These are phyloP conservation scores for Diplocarpon mali DNA, from an alignment of 2,329 filamentous ascomycete genomes.

Conservation along the genomic window DNA sequence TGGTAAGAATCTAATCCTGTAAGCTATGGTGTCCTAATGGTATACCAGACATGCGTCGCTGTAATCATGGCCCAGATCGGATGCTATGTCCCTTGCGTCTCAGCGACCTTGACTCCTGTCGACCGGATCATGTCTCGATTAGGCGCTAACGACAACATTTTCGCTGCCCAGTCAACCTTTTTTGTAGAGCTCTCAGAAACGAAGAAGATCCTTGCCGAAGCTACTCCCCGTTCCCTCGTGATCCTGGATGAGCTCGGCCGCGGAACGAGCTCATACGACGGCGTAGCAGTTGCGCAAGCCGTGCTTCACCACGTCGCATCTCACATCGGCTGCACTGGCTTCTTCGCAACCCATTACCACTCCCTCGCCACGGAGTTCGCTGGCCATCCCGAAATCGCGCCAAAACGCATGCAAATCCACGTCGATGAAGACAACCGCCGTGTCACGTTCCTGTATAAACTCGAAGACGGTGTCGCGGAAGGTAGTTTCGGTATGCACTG, in stretches of 20 bases:
- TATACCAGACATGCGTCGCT: constrained; percentile 70
- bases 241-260: constrained; percentile 95
- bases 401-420: constrained; percentile 87
- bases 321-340: constrained; percentile 86
- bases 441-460: constrained; percentile 94
- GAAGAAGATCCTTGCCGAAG: constrained; percentile 93
- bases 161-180: constrained; percentile 94
- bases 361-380: constrained; percentile 86
- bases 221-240: constrained; percentile 84
- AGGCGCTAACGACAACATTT: constrained; percentile 97
- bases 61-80: constrained; percentile 97
- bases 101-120: constrained; percentile 75
- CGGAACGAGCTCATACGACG: constrained; percentile 90
- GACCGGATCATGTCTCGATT: constrained; percentile 98
- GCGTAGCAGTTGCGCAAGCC: constrained; percentile 90
- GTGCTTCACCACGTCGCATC: constrained; percentile 94
- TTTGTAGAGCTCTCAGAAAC: constrained; percentile 96
- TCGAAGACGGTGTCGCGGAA: constrained; percentile 88
- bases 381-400: constrained; percentile 73
- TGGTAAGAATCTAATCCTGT: constrained; percentile 47
- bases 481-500: constrained; percentile 99
- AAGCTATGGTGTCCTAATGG: constrained; percentile 10
- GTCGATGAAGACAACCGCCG: constrained; percentile 74
- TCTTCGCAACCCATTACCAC: constrained; percentile 97
- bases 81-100: constrained; percentile 77